Percentiles rank a stretch among this genome's conserved stretches.
Evolutionary conservation across 805 yeast species (phyloP).

Genomic region (Ogataea pignaliae): DNA sequence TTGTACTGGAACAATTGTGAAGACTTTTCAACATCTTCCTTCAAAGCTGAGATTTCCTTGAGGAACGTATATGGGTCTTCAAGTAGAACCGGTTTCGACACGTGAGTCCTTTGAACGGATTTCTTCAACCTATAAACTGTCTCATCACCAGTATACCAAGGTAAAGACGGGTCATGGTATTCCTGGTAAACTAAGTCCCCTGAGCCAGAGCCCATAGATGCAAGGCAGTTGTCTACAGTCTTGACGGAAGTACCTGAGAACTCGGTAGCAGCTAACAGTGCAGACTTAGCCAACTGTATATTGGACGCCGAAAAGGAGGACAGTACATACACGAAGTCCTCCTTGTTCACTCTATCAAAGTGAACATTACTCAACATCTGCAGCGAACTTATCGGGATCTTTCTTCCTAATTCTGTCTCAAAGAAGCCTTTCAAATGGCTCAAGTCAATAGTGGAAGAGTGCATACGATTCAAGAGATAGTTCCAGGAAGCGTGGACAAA

Average conservation of each 20-base stretch:
- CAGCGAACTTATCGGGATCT: constrained; percentile 22
- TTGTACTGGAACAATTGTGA: constrained; percentile 26
- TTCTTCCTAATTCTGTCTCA: constrained; percentile 10
- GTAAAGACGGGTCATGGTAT: constrained; percentile 22
- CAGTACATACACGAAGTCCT: constrained; percentile 23
- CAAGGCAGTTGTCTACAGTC: constrained; percentile 6
- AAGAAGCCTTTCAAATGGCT: constrained; percentile 16
- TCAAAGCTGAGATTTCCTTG: constrained; percentile 15
- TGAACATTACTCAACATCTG: constrained; percentile 28
- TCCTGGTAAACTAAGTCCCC: constrained; percentile 7
- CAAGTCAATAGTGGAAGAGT: constrained; percentile 19
- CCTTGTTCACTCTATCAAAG: constrained; percentile 26
- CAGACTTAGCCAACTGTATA: constrained; percentile 23
- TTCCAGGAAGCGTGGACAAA: constrained; percentile 33
- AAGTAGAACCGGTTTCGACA: neutral
- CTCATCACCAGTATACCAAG: constrained; percentile 27
- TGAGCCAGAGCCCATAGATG: constrained; percentile 1
- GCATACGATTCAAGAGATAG: constrained; percentile 24
- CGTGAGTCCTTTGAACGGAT: constrained; percentile 12
- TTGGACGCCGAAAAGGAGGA: constrained; percentile 25
- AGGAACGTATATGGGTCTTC: neutral
- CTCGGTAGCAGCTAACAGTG: constrained; percentile 25
- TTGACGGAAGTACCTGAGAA: constrained; percentile 18
- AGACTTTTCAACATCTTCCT: constrained; percentile 19
- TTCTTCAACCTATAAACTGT: constrained; percentile 18